Base-by-base conservation (phyloP, 192 early-diverging fungal species). In the Coemansia interrupta region DNA sequence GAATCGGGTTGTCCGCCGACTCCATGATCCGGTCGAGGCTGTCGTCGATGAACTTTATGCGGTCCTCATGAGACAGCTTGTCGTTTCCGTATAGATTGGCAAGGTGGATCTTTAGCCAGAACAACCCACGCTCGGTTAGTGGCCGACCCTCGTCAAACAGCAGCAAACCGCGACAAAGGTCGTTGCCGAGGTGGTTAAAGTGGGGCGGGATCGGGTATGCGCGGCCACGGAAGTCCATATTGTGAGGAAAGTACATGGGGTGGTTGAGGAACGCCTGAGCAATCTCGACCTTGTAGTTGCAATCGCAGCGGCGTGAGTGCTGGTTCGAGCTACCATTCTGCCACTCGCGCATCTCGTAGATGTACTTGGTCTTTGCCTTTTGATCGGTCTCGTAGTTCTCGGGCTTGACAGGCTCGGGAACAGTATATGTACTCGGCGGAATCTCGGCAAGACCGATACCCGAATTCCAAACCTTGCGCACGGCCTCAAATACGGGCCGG, bases 161-260 rank as follows among this genome's bases (percentile, higher is more conserved):
- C n/a, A 98, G 83, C 48, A 98, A 60, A 13, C 96, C 94, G 67
- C 96, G 90, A 61, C 92, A 94, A 56, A 98, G 72, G 78, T 98
- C 96, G 72, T 96, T 92, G 48, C 93, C 93, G 40, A 98, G 84
- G 69, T 98, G 96, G 78, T 96, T 98, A 43, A 98, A 85, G 57
- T 91, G 87, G 8, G 91, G 87, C 26, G 96, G 96, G 30, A 98
- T 95, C 43, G 96, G 93, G 62, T 98, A 98, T 5, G 96, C 94
- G 55, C 96, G 90, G 20, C 96, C 96, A 48, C 96, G 87, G 83
- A 98, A 98, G 72, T 98, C 96, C 59, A 96, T 66, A 65, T 94
- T 95, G 75, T 98, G 96, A 15, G 96, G 96, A 73, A 96, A 98
- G 77, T 89, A 98, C 83, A 98, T 91, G 2, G 84, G 84, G 45